Base-by-base conservation (phyloP, 495 filamentous ascomycete genomes). In the Recurvomyces mirabilis region DNA sequence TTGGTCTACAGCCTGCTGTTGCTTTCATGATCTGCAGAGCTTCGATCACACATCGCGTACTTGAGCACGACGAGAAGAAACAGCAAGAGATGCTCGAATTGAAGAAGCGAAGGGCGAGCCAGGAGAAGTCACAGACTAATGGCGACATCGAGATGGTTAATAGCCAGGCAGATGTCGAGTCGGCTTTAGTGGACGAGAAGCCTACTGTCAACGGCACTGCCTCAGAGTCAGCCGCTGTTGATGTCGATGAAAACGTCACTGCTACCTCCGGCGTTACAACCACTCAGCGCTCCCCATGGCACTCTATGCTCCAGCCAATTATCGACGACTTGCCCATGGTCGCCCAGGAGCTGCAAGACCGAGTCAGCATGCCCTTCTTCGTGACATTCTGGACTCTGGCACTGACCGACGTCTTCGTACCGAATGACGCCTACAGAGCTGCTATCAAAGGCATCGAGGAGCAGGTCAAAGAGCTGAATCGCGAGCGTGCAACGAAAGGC, bases 301-400 rank as follows among this genome's bases (percentile, higher is more conserved):
- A 87, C 42, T 80, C 88, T 6, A 75, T 87, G 2, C 74, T 96
- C 29, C 74, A 83, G 51, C 76, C 77, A 14, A 68, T 95, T 5
- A 82, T 87, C 44, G 71, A 81, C 12, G 65, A 77, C 36, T 68
- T 94, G 17, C 66, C 64, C 3, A 63, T 72, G 1, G 53, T 88
- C n/a, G 74, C 84, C 2, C 52, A 68, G 7, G 68, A 75, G 17
- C 72, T 73, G 1, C 86, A 80, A 73, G 68, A 74, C 15, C 67
- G 71, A 9, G 64, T 94, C 32, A 87, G 75, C 34, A 66, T 81
- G 1, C 70, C 77, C 24, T 93, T 94, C 59, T 94, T 86, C 57
- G 78, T 84, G 22, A 83, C 84, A 2, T 99, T 99, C 68, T 99
- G 93, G 93, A 79, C 87, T 36, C 70, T 94, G 13, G 76, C 84